Conservation (phyloP, 345 rosid species). For the Hypericum perforatum region DNA sequence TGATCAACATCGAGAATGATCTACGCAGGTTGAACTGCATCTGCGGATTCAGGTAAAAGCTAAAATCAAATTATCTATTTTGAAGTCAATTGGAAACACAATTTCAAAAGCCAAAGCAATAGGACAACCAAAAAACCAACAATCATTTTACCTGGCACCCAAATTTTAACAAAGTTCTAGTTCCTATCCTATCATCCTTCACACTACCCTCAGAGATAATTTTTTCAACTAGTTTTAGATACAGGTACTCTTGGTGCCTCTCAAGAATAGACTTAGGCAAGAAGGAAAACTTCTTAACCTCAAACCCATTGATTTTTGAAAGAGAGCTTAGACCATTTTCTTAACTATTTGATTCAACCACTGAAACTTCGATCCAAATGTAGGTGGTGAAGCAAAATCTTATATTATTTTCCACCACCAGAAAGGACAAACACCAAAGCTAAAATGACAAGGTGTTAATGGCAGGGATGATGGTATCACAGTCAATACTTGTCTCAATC, state of each 20-base stretch:
- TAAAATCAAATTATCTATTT: background rate
- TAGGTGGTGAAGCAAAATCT: constrained; percentile 54
- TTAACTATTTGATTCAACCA: constrained; percentile 23
- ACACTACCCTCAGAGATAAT: constrained; percentile 52
- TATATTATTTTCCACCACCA: constrained; percentile 49
- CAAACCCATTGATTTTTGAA: constrained; percentile 24
- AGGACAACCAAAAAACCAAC: background rate
- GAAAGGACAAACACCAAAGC: constrained; percentile 84
- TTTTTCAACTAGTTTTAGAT: constrained; percentile 55
- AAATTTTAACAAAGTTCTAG: constrained; percentile 79
- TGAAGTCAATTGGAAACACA: constrained; percentile 6
- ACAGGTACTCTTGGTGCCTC: constrained; percentile 65
- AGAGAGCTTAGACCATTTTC: constrained; percentile 23
- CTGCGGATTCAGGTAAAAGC: constrained; percentile 22
- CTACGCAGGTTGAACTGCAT: constrained; percentile 75
- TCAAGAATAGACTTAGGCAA: constrained; percentile 68
- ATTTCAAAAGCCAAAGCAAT: constrained; percentile 7
- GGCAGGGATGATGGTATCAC: constrained; percentile 78
- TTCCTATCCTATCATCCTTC: constrained; percentile 73
- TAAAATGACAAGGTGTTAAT: constrained; percentile 58
- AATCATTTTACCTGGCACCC: constrained; percentile 57
- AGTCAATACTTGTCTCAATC: constrained; percentile 57
- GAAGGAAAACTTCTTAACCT: constrained; percentile 47
- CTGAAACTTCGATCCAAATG: constrained; percentile 57
- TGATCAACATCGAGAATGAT: constrained; percentile 75